phyloP scores from a whole-genome alignment of 768 basidiomycete genomes.

The Pleurotus platypus region DNA sequence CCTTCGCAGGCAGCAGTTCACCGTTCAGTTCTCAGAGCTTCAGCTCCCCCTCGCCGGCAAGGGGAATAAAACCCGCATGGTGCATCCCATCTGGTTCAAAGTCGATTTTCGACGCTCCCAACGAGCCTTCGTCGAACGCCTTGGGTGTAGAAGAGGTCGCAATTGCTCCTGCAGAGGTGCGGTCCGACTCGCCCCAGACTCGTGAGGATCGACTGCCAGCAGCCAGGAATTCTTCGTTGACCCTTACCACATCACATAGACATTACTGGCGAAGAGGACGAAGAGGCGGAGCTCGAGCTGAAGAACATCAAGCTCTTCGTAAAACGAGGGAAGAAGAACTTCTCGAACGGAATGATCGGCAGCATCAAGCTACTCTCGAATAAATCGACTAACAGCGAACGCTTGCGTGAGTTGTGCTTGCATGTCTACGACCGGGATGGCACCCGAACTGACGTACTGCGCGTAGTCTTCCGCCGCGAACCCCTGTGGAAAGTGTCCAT shows the following conservation, averaged over 20 bases:
- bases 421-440: conserved; percentile 1
- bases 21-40: conserved; percentile 25
- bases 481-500: conserved; percentile 68
- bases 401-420: conserved; percentile 38
- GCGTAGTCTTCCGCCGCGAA: conserved; percentile 65
- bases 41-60: conserved; percentile 8
- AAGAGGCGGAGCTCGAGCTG: conserved; percentile 51
- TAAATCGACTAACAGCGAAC: conserved; percentile 35
- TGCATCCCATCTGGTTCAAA: not conserved
- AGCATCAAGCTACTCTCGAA: conserved; percentile 56
- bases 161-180: conserved; percentile 12
- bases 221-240: not conserved
- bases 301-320: conserved; percentile 60
- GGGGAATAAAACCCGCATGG: conserved; percentile 17
- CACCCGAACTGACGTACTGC: not conserved
- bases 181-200: conserved; percentile 2
- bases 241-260: conserved; percentile 21
- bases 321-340: conserved; percentile 53
- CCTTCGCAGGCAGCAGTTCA: conserved; percentile 31
- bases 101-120: not conserved
- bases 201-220: not conserved
- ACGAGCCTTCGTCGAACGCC: not conserved
- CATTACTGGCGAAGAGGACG: conserved; percentile 65
- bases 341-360: conserved; percentile 57
- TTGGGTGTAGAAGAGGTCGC: not conserved